Percentiles rank a stretch among this genome's conserved stretches.
Evolutionary conservation across 2,329 filamentous ascomycete genomes (phyloP).

Genomic region (Stemphylium vesicarium): DNA sequence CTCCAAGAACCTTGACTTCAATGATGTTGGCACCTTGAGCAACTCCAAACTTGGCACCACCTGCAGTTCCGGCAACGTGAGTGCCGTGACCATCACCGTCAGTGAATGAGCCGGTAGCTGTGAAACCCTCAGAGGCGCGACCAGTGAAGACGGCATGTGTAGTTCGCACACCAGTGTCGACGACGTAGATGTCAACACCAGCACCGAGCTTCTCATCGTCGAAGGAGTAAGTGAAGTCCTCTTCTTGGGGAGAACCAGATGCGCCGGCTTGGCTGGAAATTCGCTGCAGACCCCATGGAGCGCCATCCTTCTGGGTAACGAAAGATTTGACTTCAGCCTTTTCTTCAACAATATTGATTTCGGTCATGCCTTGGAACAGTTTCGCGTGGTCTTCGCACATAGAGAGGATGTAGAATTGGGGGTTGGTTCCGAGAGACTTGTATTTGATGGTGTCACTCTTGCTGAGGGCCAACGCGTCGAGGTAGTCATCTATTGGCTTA

Average conservation of each 20-base stretch:
- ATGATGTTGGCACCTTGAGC: constrained; percentile 57
- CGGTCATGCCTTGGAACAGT: constrained; percentile 48
- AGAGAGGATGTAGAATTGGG: constrained; percentile 49
- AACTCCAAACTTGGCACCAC: constrained; percentile 53
- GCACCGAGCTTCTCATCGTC: constrained; percentile 45
- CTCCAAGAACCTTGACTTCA: constrained; percentile 60
- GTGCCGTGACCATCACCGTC: constrained; percentile 58
- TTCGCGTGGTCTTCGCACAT: constrained; percentile 51
- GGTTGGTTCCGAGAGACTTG: constrained; percentile 48
- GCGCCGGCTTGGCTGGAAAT: constrained; percentile 50
- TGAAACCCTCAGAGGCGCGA: constrained; percentile 52
- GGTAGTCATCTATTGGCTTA: constrained; percentile 12
- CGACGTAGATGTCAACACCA: constrained; percentile 57
- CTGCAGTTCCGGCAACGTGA: constrained; percentile 56
- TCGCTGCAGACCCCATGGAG: constrained; percentile 57
- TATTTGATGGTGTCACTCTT: constrained; percentile 46
- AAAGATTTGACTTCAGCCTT: constrained; percentile 44
- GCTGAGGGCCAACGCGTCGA: constrained; percentile 38
- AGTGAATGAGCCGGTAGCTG: constrained; percentile 40
- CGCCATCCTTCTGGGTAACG: constrained; percentile 34
- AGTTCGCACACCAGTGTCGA: constrained; percentile 58
- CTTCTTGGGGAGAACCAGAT: constrained; percentile 30
- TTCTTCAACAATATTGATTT: constrained; percentile 53
- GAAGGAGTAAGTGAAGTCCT: constrained; percentile 53
- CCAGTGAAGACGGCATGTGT: constrained; percentile 54